Conservation (phyloP, 2,329 filamentous ascomycete genomes). For the Sarocladium strictum region DNA sequence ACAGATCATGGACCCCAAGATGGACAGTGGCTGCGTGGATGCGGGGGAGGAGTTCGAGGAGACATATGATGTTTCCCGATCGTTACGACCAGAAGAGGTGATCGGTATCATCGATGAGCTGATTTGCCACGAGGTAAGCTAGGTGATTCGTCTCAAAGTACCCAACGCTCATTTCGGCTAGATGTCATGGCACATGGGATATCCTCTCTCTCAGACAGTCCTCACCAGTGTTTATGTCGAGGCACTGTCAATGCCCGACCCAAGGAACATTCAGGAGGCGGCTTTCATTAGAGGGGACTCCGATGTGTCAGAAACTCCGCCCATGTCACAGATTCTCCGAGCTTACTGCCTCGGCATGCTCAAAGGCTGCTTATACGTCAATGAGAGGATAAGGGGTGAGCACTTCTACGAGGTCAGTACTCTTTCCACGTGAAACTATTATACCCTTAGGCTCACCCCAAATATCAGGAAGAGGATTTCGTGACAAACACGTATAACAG, state of each 20-base stretch:
- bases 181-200: constrained; percentile 97
- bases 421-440: neutral
- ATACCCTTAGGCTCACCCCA: neutral
- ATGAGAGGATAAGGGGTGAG: constrained; percentile 70
- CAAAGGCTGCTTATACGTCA: constrained; percentile 76
- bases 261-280: constrained; percentile 57
- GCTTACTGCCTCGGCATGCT: constrained; percentile 82
- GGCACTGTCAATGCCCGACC: constrained; percentile 66
- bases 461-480: constrained; percentile 81
- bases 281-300: constrained; percentile 46
- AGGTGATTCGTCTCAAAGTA: neutral
- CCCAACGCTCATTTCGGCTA: constrained; percentile 26
- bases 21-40: constrained; percentile 86
- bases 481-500: constrained; percentile 87
- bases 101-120: constrained; percentile 93
- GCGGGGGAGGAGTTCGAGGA: constrained; percentile 79
- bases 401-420: constrained; percentile 76
- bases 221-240: constrained; percentile 92
- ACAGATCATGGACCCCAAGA: constrained; percentile 98
- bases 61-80: constrained; percentile 66
- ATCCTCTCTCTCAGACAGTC: constrained; percentile 88
- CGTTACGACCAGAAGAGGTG: constrained; percentile 70
- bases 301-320: constrained; percentile 26
- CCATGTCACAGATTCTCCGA: constrained; percentile 61
- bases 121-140: constrained; percentile 72